phyloP scores from a whole-genome alignment of 2,329 filamentous ascomycete genomes.

The Aspergillus tamarii region DNA sequence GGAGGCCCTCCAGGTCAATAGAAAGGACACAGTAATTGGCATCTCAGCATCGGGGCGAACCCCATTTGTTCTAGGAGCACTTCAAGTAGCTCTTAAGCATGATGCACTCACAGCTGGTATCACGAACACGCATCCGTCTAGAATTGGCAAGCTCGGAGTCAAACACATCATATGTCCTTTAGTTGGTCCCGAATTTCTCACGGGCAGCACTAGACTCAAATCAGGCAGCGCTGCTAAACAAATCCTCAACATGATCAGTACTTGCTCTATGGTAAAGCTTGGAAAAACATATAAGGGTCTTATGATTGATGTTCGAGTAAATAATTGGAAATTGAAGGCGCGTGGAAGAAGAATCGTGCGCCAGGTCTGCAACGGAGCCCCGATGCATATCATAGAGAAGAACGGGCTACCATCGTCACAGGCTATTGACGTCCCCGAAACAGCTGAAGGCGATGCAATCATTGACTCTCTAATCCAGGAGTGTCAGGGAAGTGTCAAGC shows the following conservation, averaged over 20 bases:
- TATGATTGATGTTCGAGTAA: constrained; percentile 1
- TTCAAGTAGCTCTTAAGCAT: not conserved
- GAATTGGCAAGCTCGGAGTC: constrained; percentile 30
- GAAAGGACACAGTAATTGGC: not conserved
- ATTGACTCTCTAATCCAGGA: constrained; percentile 32
- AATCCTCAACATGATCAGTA: constrained; percentile 50
- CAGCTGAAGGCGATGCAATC: constrained; percentile 26
- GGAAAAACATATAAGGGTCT: constrained; percentile 50
- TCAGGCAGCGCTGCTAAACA: constrained; percentile 52
- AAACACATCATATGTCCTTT: constrained; percentile 43
- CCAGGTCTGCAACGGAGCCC: constrained; percentile 31
- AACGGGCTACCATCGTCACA: constrained; percentile 2
- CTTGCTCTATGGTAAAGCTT: constrained; percentile 45
- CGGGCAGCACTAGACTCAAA: constrained; percentile 52
- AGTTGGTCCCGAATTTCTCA: constrained; percentile 48
- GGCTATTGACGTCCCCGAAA: not conserved
- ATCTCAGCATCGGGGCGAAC: constrained; percentile 15
- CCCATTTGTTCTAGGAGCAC: not conserved
- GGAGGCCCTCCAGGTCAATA: not conserved
- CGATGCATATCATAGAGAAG: constrained; percentile 37
- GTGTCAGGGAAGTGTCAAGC: constrained; percentile 39
- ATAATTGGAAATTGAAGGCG: not conserved
- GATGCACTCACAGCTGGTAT: not conserved
- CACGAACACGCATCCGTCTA: constrained; percentile 30
- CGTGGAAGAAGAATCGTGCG: not conserved